Percentiles rank a stretch among this genome's conserved stretches.
phyloP scores from a whole-genome alignment of 2,329 filamentous ascomycete genomes.

The Botrytis elliptica region DNA sequence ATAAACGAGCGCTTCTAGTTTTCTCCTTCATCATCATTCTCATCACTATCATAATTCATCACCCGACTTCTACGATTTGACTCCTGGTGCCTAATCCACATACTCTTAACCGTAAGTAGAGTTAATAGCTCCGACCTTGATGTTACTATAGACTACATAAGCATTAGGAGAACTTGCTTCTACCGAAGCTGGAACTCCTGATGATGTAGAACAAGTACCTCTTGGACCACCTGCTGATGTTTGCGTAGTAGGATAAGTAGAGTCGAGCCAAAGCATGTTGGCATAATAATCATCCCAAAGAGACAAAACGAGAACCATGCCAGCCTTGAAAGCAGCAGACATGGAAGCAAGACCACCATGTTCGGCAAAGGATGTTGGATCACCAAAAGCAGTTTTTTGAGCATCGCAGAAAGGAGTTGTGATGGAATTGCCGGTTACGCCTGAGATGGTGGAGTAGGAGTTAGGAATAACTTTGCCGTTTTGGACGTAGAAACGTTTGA shows the following conservation, averaged over 20 bases:
- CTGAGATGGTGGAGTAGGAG: conserved; percentile 46
- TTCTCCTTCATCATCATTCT: too few species aligned
- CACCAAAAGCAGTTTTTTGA: conserved; percentile 56
- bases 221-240: conserved; percentile 50
- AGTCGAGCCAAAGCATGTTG: conserved; percentile 76
- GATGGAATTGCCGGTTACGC: conserved; percentile 52
- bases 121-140: conserved; percentile 38
- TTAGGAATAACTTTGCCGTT: conserved; percentile 53
- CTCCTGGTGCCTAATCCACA: too few species aligned
- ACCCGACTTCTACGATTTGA: background rate
- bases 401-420: conserved; percentile 55
- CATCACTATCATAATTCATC: too few species aligned
- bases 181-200: conserved; percentile 52
- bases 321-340: conserved; percentile 52
- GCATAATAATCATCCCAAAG: conserved; percentile 57
- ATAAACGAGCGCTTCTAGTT: background rate
- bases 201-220: conserved; percentile 53
- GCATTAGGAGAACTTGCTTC: conserved; percentile 48
- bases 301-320: conserved; percentile 65
- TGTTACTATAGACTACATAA: conserved; percentile 42
- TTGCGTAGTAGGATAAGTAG: conserved; percentile 55
- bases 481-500: conserved; percentile 58
- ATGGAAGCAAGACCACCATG: conserved; percentile 58
- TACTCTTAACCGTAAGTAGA: conserved; percentile 33
- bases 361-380: conserved; percentile 51